These are phyloP conservation scores for Fusarium verrucosum DNA, from an alignment of 2,329 filamentous ascomycete genomes.

Conservation along the genomic window DNA sequence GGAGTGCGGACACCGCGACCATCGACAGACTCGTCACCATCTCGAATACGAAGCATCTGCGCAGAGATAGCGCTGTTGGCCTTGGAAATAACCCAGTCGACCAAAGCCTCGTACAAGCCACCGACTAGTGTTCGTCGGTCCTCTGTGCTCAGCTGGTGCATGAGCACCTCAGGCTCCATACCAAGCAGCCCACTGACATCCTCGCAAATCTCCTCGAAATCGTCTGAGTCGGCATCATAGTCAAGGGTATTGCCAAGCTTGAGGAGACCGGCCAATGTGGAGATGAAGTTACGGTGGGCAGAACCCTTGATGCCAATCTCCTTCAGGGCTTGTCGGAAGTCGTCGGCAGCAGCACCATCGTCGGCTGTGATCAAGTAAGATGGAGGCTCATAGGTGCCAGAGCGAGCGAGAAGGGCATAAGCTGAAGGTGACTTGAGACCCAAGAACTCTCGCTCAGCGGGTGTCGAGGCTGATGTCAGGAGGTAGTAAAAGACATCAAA, in stretches of 20 bases:
- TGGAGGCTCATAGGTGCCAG: slow-evolving; percentile 85
- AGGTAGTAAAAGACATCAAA: slow-evolving; percentile 99
- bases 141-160: slow-evolving; percentile 81
- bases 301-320: slow-evolving; percentile 93
- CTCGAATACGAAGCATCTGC: slow-evolving; percentile 74
- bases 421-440: slow-evolving; percentile 78
- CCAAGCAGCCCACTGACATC: slow-evolving; percentile 89
- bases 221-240: slow-evolving; percentile 84
- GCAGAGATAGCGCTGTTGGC: slow-evolving; percentile 85
- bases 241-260: slow-evolving; percentile 93
- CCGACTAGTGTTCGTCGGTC: slow-evolving; percentile 85
- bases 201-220: slow-evolving; percentile 85
- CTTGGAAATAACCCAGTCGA: slow-evolving; percentile 92
- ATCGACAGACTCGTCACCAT: slow-evolving; percentile 73
- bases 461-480: slow-evolving; percentile 87
- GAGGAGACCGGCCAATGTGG: slow-evolving; percentile 83
- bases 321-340: slow-evolving; percentile 87
- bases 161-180: slow-evolving; percentile 83
- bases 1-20: slow-evolving; percentile 71
- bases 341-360: slow-evolving; percentile 90
- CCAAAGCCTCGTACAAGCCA: slow-evolving; percentile 90
- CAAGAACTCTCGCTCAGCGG: slow-evolving; percentile 88
- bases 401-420: slow-evolving; percentile 82
- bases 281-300: slow-evolving; percentile 82
- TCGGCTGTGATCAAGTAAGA: slow-evolving; percentile 92